Evolutionary conservation across 768 basidiomycete genomes (phyloP).

Genomic region (Russula vinacea): DNA sequence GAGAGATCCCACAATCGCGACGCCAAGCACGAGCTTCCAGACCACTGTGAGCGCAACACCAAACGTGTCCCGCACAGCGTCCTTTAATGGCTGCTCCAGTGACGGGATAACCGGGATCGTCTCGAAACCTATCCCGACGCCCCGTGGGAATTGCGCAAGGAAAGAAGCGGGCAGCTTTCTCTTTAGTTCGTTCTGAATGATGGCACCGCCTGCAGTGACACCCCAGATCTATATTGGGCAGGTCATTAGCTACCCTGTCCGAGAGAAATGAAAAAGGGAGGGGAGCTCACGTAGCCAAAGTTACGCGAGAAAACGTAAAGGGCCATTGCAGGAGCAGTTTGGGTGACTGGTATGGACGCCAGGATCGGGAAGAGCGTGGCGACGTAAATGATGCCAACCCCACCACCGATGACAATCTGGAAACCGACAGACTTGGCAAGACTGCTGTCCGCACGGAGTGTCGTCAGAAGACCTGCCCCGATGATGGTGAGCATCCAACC

Average conservation of each 20-base stretch:
- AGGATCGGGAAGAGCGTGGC: slow-evolving; percentile 39
- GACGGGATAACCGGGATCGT: slow-evolving; percentile 32
- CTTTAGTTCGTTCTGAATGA: too few species aligned
- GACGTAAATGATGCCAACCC: slow-evolving; percentile 37
- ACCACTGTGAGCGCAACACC: slow-evolving; percentile 33
- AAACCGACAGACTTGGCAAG: slow-evolving; percentile 28
- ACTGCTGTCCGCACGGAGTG: slow-evolving; percentile 32
- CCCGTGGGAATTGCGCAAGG: slow-evolving; percentile 30
- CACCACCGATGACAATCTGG: slow-evolving; percentile 34
- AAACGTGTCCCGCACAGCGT: too few species aligned
- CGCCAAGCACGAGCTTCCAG: slow-evolving; percentile 36
- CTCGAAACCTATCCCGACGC: slow-evolving; percentile 32
- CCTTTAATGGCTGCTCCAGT: too few species aligned
- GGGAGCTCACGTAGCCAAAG: slow-evolving; percentile 25
- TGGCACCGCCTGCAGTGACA: too few species aligned
- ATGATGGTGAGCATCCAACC: slow-evolving; percentile 40
- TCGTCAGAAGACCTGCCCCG: slow-evolving; percentile 39
- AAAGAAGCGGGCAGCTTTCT: slow-evolving; percentile 32
- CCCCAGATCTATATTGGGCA: slow-evolving; percentile 37
- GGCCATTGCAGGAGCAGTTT: slow-evolving; percentile 38
- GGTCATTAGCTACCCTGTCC: not conserved
- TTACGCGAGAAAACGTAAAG: slow-evolving; percentile 34
- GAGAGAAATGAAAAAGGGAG: too few species aligned
- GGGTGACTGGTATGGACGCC: slow-evolving; percentile 36
- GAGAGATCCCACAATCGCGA: slow-evolving; percentile 35